Percentiles rank a stretch among this genome's conserved stretches.
Conservation (phyloP, 225 moss, liverwort and hornwort species). For the Marchantia polymorpha region DNA sequence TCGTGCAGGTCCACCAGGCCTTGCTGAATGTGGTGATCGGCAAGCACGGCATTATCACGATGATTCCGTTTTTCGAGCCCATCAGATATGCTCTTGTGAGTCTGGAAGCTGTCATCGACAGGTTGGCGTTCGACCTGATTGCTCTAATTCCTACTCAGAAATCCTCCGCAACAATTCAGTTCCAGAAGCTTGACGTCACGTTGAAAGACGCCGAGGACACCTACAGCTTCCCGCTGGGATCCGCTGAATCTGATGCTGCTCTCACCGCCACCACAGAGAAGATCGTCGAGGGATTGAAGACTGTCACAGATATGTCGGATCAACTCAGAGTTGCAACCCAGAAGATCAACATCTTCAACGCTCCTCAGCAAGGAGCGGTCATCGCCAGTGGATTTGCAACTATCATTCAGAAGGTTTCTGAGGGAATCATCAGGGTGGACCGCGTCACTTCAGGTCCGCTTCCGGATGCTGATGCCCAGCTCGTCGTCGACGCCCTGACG, state of each 20-base stretch:
- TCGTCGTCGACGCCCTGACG: conserved; percentile 17
- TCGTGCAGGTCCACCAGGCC: conserved; percentile 24
- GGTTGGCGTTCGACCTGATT: no score
- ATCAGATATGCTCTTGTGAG: no score
- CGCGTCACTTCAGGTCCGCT: conserved; percentile 20
- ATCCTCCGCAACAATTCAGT: no score
- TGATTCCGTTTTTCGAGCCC: no score
- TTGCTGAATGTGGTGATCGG: no score
- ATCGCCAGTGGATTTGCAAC: conserved; percentile 16
- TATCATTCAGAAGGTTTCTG: conserved; percentile 26
- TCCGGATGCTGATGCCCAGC: background rate
- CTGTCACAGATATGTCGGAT: conserved; percentile 24
- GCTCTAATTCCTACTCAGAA: no score
- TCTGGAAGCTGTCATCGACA: no score
- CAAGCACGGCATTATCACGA: no score
- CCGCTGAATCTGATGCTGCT: no score
- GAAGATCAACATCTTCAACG: conserved; percentile 13
- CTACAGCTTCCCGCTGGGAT: conserved; percentile 1
- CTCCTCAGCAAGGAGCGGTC: conserved; percentile 1
- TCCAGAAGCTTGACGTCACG: no score
- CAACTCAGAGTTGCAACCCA: background rate
- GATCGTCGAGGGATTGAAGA: conserved; percentile 4
- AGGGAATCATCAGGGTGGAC: background rate
- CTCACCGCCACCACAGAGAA: background rate
- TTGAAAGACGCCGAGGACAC: background rate